Percentiles rank a stretch among this genome's conserved stretches.
These are phyloP conservation scores for Emiliania huxleyi DNA, from an alignment of 78 protist genomes.

Conservation along the genomic window DNA sequence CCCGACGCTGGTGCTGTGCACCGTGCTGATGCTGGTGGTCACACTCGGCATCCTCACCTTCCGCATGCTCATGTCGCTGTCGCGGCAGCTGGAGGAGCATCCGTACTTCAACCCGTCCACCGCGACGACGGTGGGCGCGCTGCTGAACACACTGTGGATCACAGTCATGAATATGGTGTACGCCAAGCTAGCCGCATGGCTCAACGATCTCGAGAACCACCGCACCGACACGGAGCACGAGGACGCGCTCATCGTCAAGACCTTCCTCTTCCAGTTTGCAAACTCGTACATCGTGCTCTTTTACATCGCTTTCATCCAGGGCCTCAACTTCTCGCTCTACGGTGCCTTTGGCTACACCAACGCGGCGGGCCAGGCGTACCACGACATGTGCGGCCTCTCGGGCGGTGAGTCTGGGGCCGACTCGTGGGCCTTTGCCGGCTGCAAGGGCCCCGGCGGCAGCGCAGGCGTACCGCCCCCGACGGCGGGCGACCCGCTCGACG, in stretches of 20 bases:
- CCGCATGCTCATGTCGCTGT: neutral
- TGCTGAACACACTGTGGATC: neutral
- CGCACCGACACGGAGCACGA: conserved; percentile 53
- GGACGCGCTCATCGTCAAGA: conserved; percentile 51
- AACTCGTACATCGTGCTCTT: conserved; percentile 67
- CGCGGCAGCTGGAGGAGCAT: neutral
- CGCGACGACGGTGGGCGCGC: neutral
- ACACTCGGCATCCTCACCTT: neutral
- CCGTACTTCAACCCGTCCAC: no score
- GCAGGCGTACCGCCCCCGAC: no score
- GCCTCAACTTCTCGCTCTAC: neutral
- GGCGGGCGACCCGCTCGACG: no score
- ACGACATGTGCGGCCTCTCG: neutral
- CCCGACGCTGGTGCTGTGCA: neutral
- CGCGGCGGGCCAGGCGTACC: neutral
- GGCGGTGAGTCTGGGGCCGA: neutral
- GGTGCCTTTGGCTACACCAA: neutral
- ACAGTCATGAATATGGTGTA: neutral
- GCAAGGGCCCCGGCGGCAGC: no score
- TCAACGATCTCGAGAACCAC: conserved; percentile 72
- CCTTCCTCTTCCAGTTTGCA: conserved; percentile 71
- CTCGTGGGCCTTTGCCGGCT: no score
- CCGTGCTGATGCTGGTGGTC: neutral
- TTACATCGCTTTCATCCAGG: conserved; percentile 73
- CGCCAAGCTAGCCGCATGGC: neutral